A percentile compares a stretch with the other conserved stretches of the same genome.
Conservation (phyloP, 2,329 filamentous ascomycete species). For the Phyllosticta paracitricarpa region DNA sequence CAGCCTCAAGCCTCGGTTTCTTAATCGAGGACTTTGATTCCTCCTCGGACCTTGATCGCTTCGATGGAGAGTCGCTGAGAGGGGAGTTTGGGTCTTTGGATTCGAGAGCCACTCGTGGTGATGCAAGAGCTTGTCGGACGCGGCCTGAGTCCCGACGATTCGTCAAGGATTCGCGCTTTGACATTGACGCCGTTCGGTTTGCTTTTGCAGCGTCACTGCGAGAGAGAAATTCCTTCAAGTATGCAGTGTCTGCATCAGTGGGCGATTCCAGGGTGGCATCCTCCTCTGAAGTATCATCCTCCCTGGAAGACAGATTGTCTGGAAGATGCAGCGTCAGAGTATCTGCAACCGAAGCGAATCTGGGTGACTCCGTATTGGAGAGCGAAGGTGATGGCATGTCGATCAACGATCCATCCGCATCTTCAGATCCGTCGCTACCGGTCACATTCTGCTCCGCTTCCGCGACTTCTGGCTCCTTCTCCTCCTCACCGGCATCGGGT, state of each 20-base stretch:
- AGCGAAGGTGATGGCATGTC: constrained; percentile 8
- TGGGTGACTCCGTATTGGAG: constrained; percentile 3
- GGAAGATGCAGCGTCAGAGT: constrained; percentile 10
- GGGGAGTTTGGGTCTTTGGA: constrained; percentile 40
- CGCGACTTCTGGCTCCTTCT: background rate
- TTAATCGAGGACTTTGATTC: background rate
- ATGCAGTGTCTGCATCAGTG: constrained; percentile 38
- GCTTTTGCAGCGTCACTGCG: constrained; percentile 39
- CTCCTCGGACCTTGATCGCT: background rate
- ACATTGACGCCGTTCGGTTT: constrained; percentile 21
- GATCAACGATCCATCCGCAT: background rate
- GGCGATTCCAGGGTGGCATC: constrained; percentile 10
- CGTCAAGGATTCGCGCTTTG: constrained; percentile 33
- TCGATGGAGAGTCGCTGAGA: background rate
- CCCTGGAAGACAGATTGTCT: background rate
- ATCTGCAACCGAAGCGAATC: constrained; percentile 8
- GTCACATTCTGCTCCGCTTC: background rate
- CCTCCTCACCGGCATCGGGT: background rate
- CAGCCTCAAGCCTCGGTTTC: background rate
- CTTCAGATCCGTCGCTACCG: background rate
- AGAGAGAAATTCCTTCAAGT: constrained; percentile 40
- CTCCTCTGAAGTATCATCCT: background rate
- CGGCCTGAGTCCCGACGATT: constrained; percentile 39
- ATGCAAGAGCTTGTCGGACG: constrained; percentile 37
- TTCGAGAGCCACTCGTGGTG: constrained; percentile 34